phyloP scores from a whole-genome alignment of 2,329 filamentous ascomycete genomes.

The Lachnellula hyalina region DNA sequence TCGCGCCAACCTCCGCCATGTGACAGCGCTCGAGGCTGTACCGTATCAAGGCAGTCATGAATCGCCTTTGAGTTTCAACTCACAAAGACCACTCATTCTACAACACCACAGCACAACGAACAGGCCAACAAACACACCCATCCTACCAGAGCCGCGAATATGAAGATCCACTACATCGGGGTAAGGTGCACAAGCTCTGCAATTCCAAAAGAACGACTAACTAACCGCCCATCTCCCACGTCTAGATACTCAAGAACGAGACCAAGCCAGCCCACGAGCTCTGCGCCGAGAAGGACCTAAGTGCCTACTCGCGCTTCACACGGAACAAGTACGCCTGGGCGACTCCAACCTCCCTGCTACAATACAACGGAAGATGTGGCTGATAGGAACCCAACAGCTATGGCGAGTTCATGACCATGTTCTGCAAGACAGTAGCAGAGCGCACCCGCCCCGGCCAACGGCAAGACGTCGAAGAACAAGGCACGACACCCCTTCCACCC shows the following conservation, averaged over 20 bases:
- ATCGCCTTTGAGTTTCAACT: conserved; percentile 1
- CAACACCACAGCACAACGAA: conserved; percentile 2
- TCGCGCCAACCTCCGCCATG: neutral
- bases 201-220: conserved; percentile 14
- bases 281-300: conserved; percentile 70
- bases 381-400: conserved; percentile 31
- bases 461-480: conserved; percentile 80
- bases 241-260: conserved; percentile 76
- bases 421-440: conserved; percentile 83
- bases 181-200: conserved; percentile 43
- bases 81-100: neutral
- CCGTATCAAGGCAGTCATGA: conserved; percentile 2
- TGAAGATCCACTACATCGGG: conserved; percentile 87
- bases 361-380: neutral
- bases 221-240: conserved; percentile 23
- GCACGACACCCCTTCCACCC: conserved; percentile 36
- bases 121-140: neutral
- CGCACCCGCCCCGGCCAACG: conserved; percentile 74
- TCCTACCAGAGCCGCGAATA: conserved; percentile 41
- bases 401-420: conserved; percentile 72
- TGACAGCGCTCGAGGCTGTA: conserved; percentile 2
- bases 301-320: conserved; percentile 75
- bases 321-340: conserved; percentile 51
- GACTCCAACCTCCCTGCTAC: too few relatives aligned
- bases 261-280: conserved; percentile 71